Evolutionary conservation across 164 flowering plant species (phyloP).

Genomic region (Echeveria elegans): DNA sequence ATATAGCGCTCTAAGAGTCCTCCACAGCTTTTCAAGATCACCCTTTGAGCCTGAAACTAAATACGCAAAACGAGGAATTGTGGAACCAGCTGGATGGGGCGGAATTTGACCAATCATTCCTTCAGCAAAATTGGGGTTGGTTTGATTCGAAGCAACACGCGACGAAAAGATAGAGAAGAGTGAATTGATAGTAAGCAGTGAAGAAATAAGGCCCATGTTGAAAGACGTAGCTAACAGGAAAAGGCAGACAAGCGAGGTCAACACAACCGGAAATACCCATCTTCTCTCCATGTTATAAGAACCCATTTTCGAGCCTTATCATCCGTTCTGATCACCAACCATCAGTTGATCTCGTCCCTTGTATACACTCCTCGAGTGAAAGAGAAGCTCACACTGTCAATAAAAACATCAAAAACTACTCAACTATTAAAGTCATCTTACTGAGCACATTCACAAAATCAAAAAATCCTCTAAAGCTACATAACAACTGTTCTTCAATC

Average conservation of each 20-base stretch:
- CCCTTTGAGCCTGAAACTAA: conserved; percentile 94
- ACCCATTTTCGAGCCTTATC: not conserved
- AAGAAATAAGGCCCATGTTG: not conserved
- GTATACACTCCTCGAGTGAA: not conserved
- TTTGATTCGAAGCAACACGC: not conserved
- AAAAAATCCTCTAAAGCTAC: too few relatives aligned
- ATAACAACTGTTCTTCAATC: too few relatives aligned
- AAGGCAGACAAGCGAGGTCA: not conserved
- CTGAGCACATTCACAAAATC: too few relatives aligned
- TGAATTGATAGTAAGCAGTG: not conserved
- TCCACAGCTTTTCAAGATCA: conserved; percentile 79
- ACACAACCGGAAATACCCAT: conserved; percentile 1
- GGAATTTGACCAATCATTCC: not conserved
- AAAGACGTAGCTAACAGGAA: not conserved
- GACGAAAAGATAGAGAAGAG: not conserved
- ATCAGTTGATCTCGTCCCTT: not conserved
- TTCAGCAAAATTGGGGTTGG: not conserved
- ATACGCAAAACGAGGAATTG: conserved; percentile 71
- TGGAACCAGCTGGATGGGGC: not conserved
- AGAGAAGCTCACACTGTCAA: not conserved
- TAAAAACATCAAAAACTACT: not conserved
- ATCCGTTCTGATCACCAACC: not conserved
- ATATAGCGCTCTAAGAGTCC: conserved; percentile 84
- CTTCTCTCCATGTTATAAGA: not conserved
- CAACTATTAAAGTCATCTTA: too few relatives aligned